phyloP scores from a whole-genome alignment of 1,284 basidiomycete species.

The Puccinia hordei region DNA sequence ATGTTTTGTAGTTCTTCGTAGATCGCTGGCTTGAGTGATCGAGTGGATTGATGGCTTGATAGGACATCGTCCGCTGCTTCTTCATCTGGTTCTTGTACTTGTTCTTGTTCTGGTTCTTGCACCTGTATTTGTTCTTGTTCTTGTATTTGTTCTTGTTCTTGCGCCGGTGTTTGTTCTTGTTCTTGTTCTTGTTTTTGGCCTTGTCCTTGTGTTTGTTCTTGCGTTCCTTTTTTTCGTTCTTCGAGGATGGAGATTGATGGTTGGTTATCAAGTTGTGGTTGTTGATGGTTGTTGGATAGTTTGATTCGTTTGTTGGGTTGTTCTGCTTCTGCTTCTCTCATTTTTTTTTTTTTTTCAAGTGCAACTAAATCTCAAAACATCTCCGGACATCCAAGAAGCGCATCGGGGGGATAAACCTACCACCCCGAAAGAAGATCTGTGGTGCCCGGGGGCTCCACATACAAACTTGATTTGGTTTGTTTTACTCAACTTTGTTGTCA shows the following conservation, averaged over 20 bases:
- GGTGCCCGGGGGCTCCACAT: no score
- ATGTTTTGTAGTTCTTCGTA: slow-evolving; percentile 80
- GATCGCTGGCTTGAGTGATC: slow-evolving; percentile 66
- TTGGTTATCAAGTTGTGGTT: neutral
- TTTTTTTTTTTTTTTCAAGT: neutral
- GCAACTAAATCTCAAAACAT: no score
- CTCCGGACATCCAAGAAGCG: no score
- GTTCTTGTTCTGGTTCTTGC: neutral
- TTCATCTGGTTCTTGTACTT: neutral
- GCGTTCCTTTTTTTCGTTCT: no score
- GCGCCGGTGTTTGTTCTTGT: neutral
- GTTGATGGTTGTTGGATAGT: no score
- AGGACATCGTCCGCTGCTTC: slow-evolving; percentile 26
- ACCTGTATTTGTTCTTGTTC: no score
- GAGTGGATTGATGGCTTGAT: slow-evolving; percentile 11
- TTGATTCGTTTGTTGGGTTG: slow-evolving; percentile 22
- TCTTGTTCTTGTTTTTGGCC: neutral
- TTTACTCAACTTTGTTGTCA: no score
- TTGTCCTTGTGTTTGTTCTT: neutral
- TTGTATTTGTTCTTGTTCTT: no score
- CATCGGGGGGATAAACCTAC: no score
- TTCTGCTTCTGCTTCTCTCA: slow-evolving; percentile 25
- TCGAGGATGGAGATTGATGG: neutral
- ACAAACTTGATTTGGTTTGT: no score
- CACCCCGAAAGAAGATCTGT: no score